phyloP scores from a whole-genome alignment of 805 yeast genomes.

The Wickerhamiella azymoides region DNA sequence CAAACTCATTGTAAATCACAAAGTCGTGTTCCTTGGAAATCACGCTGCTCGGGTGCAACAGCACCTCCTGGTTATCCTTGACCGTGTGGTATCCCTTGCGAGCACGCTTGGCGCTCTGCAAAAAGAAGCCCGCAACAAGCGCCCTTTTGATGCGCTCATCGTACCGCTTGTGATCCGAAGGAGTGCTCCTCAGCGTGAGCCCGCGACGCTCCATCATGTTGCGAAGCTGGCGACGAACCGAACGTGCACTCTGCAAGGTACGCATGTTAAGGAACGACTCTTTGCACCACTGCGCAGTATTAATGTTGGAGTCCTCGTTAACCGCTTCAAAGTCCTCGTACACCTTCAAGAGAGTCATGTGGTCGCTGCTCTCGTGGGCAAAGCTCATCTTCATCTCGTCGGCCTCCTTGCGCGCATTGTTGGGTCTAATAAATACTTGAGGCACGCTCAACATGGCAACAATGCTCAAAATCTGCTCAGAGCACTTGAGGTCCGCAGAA shows the following conservation, averaged over 20 bases:
- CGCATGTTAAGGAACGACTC: slow-evolving; percentile 76
- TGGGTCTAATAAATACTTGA: slow-evolving; percentile 86
- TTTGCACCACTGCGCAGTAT: slow-evolving; percentile 69
- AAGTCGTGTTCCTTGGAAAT: slow-evolving; percentile 85
- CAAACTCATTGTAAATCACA: slow-evolving; percentile 92
- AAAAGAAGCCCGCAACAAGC: slow-evolving; percentile 81
- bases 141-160: slow-evolving; percentile 76
- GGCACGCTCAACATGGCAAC: slow-evolving; percentile 90
- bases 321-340: slow-evolving; percentile 55
- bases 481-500: slow-evolving; percentile 71
- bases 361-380: slow-evolving; percentile 93
- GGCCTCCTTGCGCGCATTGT: slow-evolving; percentile 71
- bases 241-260: slow-evolving; percentile 73
- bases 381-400: slow-evolving; percentile 79
- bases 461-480: slow-evolving; percentile 75
- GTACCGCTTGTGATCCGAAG: slow-evolving; percentile 48
- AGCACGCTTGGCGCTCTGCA: slow-evolving; percentile 94
- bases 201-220: slow-evolving; percentile 74
- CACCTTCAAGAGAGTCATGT: slow-evolving; percentile 77
- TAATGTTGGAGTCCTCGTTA: slow-evolving; percentile 11
- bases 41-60: slow-evolving; percentile 78
- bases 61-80: slow-evolving; percentile 90
- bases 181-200: slow-evolving; percentile 56
- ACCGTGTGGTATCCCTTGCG: slow-evolving; percentile 77
- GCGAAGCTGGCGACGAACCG: slow-evolving; percentile 69